phyloP scores from a whole-genome alignment of 2,329 filamentous ascomycete species.

The Microdochium bolleyi region DNA sequence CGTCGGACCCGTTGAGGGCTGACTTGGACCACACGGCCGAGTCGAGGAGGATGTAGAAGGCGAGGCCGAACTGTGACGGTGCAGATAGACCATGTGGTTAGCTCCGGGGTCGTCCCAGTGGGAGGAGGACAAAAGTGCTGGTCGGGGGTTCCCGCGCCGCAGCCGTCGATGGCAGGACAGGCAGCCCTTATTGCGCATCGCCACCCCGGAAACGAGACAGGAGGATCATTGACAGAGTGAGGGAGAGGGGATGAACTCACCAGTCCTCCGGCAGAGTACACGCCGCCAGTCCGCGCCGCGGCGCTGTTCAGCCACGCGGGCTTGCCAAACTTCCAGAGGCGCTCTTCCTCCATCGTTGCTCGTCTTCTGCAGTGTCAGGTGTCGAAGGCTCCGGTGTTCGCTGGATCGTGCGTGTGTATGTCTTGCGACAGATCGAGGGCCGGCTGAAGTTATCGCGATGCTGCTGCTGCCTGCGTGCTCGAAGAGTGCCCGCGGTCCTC shows the following conservation, averaged over 20 bases:
- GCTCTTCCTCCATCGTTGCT: constrained; percentile 50
- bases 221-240: neutral
- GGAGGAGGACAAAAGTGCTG: too few relatives aligned
- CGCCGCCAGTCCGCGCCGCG: constrained; percentile 54
- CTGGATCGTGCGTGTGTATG: neutral
- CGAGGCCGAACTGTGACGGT: constrained; percentile 50
- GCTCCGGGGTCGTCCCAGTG: too few relatives aligned
- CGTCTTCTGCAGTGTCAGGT: neutral
- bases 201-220: neutral
- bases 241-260: constrained; percentile 31
- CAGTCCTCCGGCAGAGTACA: constrained; percentile 55
- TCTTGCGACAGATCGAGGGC: too few relatives aligned
- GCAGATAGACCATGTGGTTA: neutral
- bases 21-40: constrained; percentile 60
- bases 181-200: neutral
- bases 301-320: constrained; percentile 61
- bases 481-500: too few relatives aligned
- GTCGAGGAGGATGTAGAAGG: constrained; percentile 63
- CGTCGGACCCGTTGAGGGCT: constrained; percentile 47
- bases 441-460: too few relatives aligned
- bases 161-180: neutral
- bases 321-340: constrained; percentile 59
- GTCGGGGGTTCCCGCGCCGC: too few relatives aligned
- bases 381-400: too few relatives aligned
- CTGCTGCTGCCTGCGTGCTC: too few relatives aligned